These are phyloP conservation scores for Osmanthus fragrans DNA, from an alignment of 257 asterid species.

Conservation along the genomic window DNA sequence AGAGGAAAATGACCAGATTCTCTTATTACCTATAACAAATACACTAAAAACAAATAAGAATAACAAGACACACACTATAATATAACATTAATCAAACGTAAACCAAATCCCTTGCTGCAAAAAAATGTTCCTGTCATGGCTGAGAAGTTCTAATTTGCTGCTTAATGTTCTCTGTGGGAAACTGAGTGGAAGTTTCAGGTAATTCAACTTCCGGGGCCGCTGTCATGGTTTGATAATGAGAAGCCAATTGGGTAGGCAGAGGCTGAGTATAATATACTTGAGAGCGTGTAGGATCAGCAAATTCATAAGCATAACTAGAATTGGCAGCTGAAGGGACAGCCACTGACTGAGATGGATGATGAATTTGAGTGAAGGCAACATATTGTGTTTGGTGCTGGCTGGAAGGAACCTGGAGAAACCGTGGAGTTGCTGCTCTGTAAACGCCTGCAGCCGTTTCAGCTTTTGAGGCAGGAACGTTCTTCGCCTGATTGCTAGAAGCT, in stretches of 20 bases:
- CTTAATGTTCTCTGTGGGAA: background rate
- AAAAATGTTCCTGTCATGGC: slow-evolving; percentile 43
- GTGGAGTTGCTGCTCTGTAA: slow-evolving; percentile 58
- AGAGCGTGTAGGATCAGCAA: slow-evolving; percentile 61
- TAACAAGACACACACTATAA: slow-evolving; percentile 35
- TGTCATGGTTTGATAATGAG: slow-evolving; percentile 72
- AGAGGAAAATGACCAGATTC: slow-evolving; percentile 27
- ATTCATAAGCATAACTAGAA: slow-evolving; percentile 59
- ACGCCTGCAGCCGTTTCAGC: slow-evolving; percentile 61
- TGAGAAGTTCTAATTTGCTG: slow-evolving; percentile 20
- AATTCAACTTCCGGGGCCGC: slow-evolving; percentile 39
- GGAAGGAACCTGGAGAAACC: slow-evolving; percentile 56
- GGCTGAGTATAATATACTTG: slow-evolving; percentile 70
- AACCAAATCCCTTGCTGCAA: slow-evolving; percentile 66
- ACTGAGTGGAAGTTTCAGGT: slow-evolving; percentile 53
- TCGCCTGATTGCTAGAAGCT: slow-evolving; percentile 49
- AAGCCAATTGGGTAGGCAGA: slow-evolving; percentile 59
- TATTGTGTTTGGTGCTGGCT: slow-evolving; percentile 62
- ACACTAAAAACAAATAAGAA: slow-evolving; percentile 64
- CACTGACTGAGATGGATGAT: slow-evolving; percentile 72
- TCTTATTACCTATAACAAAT: slow-evolving; percentile 31
- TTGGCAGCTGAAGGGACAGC: slow-evolving; percentile 62
- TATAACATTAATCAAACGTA: slow-evolving; percentile 31
- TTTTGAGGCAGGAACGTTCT: slow-evolving; percentile 48
- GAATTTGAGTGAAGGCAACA: slow-evolving; percentile 73